Evolutionary conservation across 352 stramenopile genomes (phyloP), one percentile per base, ranked within the genome.

Genomic region (Globisporangium heterothallicum): DNA sequence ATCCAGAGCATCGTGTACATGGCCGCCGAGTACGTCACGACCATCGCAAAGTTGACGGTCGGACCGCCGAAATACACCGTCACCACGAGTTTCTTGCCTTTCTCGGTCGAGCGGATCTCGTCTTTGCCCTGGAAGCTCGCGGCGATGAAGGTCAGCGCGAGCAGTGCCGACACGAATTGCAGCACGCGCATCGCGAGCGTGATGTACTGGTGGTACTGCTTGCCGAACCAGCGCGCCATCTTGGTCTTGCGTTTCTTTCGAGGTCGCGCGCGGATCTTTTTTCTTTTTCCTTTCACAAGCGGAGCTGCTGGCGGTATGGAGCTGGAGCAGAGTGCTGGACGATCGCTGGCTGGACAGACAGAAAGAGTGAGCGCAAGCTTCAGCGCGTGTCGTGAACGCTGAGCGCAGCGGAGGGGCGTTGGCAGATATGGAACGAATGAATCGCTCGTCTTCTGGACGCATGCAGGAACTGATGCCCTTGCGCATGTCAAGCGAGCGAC

Each of bases 41-140:
- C 41, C 44, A 90, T 56, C 46, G 71, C 67, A 48, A 88, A 87
- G 56, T 71, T 86, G 21, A 80, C 58, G 12, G 65, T 59, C 19
- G 78, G 74, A 8, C 78, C 74, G 42, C 78, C 78, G 43, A 77
- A 76, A 51, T 82, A 74, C 42, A 79, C 67, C 7, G 78, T 74
- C 34, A 82, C 63, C 7, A 68, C 70, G 50, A 90, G 14, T 1
- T n/a, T 1, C 26, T 64, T 42, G 22, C 44, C 48, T 0, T 58
- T 26, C 6, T 41, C 25, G 8, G 42, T 52, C 3, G 43, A 19
- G 29, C 82, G 36, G 0, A 51, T 49, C 13, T 80, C 29, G 16
- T 49, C 72, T 16, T 65, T 45, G 40, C 54, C 27, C 24, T 74
- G 58, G 58, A 87, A 90, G 53, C 74, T 71, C 43, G 54, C 61